phyloP scores from a whole-genome alignment of 305 asterid genomes.

The Stenogyne calaminthoides region DNA sequence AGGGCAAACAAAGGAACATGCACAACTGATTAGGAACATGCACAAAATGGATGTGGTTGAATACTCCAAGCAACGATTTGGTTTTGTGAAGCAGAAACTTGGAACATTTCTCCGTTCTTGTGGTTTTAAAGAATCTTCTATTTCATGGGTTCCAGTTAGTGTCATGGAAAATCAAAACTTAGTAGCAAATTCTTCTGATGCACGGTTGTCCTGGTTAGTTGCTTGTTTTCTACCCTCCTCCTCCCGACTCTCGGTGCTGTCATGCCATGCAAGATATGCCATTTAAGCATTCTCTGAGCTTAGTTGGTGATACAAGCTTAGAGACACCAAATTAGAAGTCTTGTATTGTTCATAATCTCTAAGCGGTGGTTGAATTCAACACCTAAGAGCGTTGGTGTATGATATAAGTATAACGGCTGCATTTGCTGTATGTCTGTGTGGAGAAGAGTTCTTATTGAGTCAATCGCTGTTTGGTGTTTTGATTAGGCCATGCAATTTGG shows the following conservation, averaged over 20 bases:
- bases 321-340: too few species aligned
- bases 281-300: too few species aligned
- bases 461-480: neutral
- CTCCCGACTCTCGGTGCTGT: too few species aligned
- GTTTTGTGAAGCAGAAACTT: constrained; percentile 66
- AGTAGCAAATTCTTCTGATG: too few species aligned
- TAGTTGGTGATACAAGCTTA: constrained; percentile 24
- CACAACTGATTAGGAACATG: constrained; percentile 87
- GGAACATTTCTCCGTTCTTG: constrained; percentile 79
- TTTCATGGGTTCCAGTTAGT: too few species aligned
- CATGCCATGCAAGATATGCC: too few species aligned
- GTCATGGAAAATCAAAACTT: too few species aligned
- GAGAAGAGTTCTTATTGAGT: neutral
- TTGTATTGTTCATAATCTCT: constrained; percentile 11
- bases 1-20: constrained; percentile 97
- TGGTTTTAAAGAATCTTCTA: too few species aligned
- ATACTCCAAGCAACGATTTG: constrained; percentile 85
- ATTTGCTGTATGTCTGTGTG: neutral
- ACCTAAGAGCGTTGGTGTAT: constrained; percentile 1
- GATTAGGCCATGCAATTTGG: constrained; percentile 10
- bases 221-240: neutral
- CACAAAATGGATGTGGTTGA: constrained; percentile 92
- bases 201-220: constrained; percentile 73
- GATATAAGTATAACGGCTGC: neutral
- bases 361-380: too few species aligned